Evolutionary conservation across 1,284 basidiomycete species (phyloP).

Genomic region (Apiotrichum brassicae): DNA sequence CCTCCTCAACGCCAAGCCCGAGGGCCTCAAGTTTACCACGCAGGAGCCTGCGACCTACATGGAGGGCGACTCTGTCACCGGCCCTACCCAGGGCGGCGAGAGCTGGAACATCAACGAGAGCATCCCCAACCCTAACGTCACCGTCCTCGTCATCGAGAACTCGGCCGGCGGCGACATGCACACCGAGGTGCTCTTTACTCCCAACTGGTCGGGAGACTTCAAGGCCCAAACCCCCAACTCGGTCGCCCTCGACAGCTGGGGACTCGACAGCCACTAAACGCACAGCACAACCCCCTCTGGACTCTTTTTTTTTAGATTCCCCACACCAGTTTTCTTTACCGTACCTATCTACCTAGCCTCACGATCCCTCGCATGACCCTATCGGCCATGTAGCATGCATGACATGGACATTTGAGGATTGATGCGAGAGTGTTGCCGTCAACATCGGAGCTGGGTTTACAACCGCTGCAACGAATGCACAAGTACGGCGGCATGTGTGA

Average conservation of each 20-base stretch:
- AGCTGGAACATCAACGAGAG: slow-evolving; percentile 47
- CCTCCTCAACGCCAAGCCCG: slow-evolving; percentile 52
- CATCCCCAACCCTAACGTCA: slow-evolving; percentile 68
- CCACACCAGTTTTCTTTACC: background rate
- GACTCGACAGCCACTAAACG: slow-evolving; percentile 59
- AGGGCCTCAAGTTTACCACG: slow-evolving; percentile 40
- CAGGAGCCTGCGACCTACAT: slow-evolving; percentile 36
- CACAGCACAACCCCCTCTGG: background rate
- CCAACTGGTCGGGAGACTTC: slow-evolving; percentile 66
- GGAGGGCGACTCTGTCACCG: slow-evolving; percentile 50
- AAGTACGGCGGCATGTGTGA: too few relatives aligned
- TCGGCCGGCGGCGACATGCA: slow-evolving; percentile 64
- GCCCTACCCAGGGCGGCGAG: slow-evolving; percentile 36
- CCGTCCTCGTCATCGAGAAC: slow-evolving; percentile 67
- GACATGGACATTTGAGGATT: background rate
- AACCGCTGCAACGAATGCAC: too few relatives aligned
- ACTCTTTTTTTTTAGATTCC: background rate
- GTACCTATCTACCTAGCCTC: background rate
- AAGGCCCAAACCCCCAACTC: slow-evolving; percentile 60
- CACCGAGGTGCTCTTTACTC: slow-evolving; percentile 74
- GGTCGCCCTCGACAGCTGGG: slow-evolving; percentile 65
- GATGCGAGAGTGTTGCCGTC: background rate
- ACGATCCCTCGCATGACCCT: background rate
- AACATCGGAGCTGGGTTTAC: too few relatives aligned
- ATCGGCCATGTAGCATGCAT: background rate